Conservation (phyloP, 1,139 yeast genomes). For the Hyphopichia buzzinii region DNA sequence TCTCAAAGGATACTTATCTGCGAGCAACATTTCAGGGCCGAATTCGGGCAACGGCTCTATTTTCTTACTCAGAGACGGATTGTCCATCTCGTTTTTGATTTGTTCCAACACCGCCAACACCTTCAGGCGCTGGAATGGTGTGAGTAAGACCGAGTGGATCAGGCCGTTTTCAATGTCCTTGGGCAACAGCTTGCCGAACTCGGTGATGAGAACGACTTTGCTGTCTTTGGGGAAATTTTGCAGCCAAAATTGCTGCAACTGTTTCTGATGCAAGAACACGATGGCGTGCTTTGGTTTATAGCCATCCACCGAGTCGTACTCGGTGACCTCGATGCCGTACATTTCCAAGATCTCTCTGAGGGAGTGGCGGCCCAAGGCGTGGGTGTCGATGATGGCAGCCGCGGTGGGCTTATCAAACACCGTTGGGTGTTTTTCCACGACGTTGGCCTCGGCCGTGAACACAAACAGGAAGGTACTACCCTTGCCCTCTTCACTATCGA, state of each 20-base stretch:
- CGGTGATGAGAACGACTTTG: slow-evolving; percentile 22
- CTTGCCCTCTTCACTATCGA: slow-evolving; percentile 49
- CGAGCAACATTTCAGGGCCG: slow-evolving; percentile 7
- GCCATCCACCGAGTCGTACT: slow-evolving; percentile 3
- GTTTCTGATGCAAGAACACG: slow-evolving; percentile 20
- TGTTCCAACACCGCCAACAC: slow-evolving; percentile 20
- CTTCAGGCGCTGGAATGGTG: slow-evolving; percentile 34
- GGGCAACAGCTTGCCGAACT: slow-evolving; percentile 30
- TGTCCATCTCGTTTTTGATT: slow-evolving; percentile 3
- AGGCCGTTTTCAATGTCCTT: slow-evolving; percentile 18
- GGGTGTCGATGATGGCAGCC: slow-evolving; percentile 35
- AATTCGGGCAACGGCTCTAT: neutral
- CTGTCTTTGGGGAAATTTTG: slow-evolving; percentile 5
- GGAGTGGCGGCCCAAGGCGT: slow-evolving; percentile 30
- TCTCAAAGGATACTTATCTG: slow-evolving; percentile 38
- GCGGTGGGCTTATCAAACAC: slow-evolving; percentile 16
- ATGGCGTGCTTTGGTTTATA: slow-evolving; percentile 2
- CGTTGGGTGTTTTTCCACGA: slow-evolving; percentile 12
- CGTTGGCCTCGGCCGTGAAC: slow-evolving; percentile 26
- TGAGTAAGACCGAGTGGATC: slow-evolving; percentile 26
- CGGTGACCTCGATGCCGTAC: slow-evolving; percentile 32
- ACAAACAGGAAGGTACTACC: slow-evolving; percentile 54
- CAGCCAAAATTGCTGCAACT: slow-evolving; percentile 12
- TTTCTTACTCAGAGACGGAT: neutral
- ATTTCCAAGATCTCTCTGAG: slow-evolving; percentile 26